Conservation (phyloP, 1,139 yeast genomes). For the Yarrowia galli region DNA sequence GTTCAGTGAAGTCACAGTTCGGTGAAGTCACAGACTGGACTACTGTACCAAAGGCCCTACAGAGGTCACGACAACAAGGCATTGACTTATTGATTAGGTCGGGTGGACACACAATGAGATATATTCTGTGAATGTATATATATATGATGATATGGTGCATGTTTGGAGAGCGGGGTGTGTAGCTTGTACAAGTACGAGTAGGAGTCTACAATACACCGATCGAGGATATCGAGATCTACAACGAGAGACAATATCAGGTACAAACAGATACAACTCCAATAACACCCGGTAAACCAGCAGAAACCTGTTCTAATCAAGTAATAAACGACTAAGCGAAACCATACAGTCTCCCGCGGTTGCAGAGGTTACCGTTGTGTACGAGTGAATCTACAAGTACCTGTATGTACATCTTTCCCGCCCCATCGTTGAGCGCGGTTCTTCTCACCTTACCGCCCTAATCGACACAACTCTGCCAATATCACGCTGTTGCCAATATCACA, state of each 20-base stretch:
- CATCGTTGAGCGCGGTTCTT: too few relatives aligned
- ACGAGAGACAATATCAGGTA: too few relatives aligned
- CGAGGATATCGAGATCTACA: too few relatives aligned
- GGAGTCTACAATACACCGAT: too few relatives aligned
- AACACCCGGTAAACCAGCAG: not conserved
- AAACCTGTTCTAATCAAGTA: not conserved
- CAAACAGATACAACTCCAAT: too few relatives aligned
- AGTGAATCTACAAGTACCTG: too few relatives aligned
- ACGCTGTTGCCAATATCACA: too few relatives aligned
- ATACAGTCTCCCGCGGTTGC: not conserved
- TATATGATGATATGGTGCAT: not conserved
- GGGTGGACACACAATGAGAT: not conserved
- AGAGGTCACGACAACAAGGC: not conserved
- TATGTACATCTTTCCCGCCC: too few relatives aligned
- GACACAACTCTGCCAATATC: too few relatives aligned
- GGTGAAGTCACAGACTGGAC: not conserved
- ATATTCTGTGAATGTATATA: conserved; percentile 21
- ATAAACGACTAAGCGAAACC: not conserved
- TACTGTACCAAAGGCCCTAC: not conserved
- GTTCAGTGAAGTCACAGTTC: not conserved
- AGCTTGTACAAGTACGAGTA: too few relatives aligned
- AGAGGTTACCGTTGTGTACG: not conserved
- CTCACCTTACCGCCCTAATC: too few relatives aligned
- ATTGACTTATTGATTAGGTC: conserved; percentile 8
- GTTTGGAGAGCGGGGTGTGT: not conserved